Conservation (phyloP, 257 asterid genomes). For the Penstemon newberryi region DNA sequence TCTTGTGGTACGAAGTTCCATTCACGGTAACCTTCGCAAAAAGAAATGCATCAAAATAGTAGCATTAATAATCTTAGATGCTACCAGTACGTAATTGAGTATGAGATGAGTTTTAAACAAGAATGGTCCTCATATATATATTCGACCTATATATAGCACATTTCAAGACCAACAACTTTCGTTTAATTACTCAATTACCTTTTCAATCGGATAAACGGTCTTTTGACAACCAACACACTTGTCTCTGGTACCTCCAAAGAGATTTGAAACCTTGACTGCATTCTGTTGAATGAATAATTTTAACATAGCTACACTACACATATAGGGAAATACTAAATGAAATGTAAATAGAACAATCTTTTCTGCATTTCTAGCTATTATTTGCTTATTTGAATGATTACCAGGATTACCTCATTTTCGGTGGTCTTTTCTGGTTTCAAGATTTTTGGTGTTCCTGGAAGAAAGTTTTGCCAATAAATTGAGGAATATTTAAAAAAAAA, state of each 20-base stretch:
- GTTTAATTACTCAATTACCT: constrained; percentile 21
- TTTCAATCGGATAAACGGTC: constrained; percentile 75
- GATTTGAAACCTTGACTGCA: constrained; percentile 57
- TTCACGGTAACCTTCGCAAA: constrained; percentile 43
- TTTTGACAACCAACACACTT: constrained; percentile 63
- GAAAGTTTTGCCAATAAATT: neutral
- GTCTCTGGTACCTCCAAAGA: constrained; percentile 68
- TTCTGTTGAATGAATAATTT: constrained; percentile 34
- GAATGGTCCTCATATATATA: too few species aligned
- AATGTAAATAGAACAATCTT: neutral
- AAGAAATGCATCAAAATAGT: too few species aligned
- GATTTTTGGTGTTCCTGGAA: constrained; percentile 58
- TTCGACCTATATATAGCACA: too few species aligned
- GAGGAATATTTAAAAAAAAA: neutral
- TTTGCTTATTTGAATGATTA: constrained; percentile 5
- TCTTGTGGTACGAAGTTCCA: constrained; percentile 61
- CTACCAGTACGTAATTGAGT: too few species aligned
- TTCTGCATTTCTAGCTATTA: too few species aligned
- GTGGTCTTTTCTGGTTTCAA: constrained; percentile 51
- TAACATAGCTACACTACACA: too few species aligned
- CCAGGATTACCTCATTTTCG: constrained; percentile 66
- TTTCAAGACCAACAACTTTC: too few species aligned
- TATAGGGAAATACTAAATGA: neutral
- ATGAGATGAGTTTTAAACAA: too few species aligned
- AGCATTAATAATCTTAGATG: too few species aligned